phyloP scores from a whole-genome alignment of 1,139 yeast species.

The Candida tropicalis region DNA sequence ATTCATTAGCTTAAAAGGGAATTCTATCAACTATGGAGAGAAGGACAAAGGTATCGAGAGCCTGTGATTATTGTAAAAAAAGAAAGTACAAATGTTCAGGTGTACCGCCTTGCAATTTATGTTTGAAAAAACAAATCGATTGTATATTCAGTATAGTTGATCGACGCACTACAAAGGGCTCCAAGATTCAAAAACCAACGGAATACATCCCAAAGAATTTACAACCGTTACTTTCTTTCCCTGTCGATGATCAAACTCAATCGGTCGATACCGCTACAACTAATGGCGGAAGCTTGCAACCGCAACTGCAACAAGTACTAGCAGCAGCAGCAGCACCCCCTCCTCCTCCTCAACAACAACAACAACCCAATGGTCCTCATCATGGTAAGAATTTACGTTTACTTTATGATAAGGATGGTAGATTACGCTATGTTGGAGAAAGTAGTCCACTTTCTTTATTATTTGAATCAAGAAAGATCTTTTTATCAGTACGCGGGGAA shows the following conservation, averaged over 20 bases:
- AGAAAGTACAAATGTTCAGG: constrained; percentile 39
- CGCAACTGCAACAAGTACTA: background rate
- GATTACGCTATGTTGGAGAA: constrained; percentile 27
- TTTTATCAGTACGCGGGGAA: constrained; percentile 17
- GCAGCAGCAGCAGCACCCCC: background rate
- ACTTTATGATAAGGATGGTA: constrained; percentile 18
- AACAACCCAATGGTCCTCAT: background rate
- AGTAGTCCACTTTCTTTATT: constrained; percentile 26
- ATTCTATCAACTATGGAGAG: constrained; percentile 15
- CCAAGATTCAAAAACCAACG: constrained; percentile 16
- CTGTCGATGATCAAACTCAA: constrained; percentile 10
- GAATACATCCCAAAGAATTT: constrained; percentile 14
- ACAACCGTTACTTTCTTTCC: constrained; percentile 16
- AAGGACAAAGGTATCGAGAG: constrained; percentile 37
- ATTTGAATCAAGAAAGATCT: constrained; percentile 25
- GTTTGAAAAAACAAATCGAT: constrained; percentile 26
- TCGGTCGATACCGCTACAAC: too few relatives aligned
- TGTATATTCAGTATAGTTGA: constrained; percentile 31
- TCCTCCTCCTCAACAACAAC: too few relatives aligned
- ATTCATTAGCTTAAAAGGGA: too few relatives aligned
- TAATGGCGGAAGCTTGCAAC: too few relatives aligned
- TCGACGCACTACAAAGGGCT: constrained; percentile 16
- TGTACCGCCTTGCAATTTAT: constrained; percentile 29
- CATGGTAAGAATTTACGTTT: constrained; percentile 5
- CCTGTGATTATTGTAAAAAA: constrained; percentile 43